These are phyloP conservation scores for Macrophomina tecta DNA, from an alignment of 2,329 filamentous ascomycete species.

Conservation along the genomic window DNA sequence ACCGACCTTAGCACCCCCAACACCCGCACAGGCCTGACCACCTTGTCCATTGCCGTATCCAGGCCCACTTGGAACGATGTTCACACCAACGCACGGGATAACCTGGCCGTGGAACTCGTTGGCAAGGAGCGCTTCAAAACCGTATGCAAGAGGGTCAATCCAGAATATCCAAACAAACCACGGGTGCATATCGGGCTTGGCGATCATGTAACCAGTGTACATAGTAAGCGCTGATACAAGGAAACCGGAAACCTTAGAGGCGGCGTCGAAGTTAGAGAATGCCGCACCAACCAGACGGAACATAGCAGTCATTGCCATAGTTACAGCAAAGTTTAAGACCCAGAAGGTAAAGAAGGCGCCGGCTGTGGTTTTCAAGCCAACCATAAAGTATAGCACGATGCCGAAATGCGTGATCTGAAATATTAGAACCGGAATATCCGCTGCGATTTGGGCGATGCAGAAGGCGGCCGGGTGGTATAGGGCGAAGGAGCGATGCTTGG, in stretches of 20 bases:
- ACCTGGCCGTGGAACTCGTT: constrained; percentile 68
- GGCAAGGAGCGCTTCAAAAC: constrained; percentile 69
- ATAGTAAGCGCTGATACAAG: too few species aligned
- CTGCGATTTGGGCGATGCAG: background rate
- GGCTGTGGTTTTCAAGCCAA: background rate
- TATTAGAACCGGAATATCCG: background rate
- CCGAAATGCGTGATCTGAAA: background rate
- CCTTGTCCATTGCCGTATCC: background rate
- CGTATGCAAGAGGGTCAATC: constrained; percentile 68
- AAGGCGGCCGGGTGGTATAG: background rate
- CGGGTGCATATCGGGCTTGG: constrained; percentile 38
- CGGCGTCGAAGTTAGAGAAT: too few species aligned
- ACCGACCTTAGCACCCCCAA: background rate
- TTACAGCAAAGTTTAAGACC: background rate
- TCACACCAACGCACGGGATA: too few species aligned
- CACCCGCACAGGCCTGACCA: background rate
- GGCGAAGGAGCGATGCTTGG: background rate
- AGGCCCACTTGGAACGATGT: background rate
- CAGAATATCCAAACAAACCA: constrained; percentile 49
- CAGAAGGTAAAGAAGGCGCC: background rate
- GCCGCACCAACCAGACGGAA: too few species aligned
- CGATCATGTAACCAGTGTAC: too few species aligned
- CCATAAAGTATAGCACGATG: background rate
- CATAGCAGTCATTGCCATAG: too few species aligned
- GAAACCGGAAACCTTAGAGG: too few species aligned